phyloP scores from a whole-genome alignment of 306 rosid genomes.

The Acacia crassicarpa region DNA sequence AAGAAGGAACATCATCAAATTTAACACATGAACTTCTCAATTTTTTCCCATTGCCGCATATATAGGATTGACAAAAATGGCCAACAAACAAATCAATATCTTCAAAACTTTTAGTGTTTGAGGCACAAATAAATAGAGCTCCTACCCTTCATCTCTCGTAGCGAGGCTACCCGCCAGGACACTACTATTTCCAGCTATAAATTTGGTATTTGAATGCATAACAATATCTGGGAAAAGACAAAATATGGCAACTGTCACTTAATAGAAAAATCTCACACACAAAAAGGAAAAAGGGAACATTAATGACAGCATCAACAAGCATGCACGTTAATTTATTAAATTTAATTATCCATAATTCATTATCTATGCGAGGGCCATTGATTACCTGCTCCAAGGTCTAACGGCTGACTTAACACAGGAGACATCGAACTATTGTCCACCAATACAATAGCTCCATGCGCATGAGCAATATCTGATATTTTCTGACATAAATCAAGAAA shows the following conservation, averaged over 20 bases:
- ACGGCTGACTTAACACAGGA: slow-evolving; percentile 79
- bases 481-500: slow-evolving; percentile 41
- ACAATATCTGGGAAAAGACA: not conserved
- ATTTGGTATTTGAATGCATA: not conserved
- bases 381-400: slow-evolving; percentile 91
- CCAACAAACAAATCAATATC: no score
- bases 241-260: no score
- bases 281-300: no score
- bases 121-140: not conserved
- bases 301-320: no score
- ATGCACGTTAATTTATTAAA: no score
- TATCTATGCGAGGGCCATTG: not conserved
- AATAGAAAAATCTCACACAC: no score
- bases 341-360: no score
- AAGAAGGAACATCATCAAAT: no score
- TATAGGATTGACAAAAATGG: no score
- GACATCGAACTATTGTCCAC: slow-evolving; percentile 97
- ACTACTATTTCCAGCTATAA: not conserved
- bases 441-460: slow-evolving; percentile 66
- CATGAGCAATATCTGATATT: slow-evolving; percentile 79
- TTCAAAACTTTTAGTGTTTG: no score
- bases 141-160: not conserved
- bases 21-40: not conserved
- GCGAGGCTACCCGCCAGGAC: not conserved
- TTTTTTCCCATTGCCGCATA: no score